Evolutionary conservation across 805 yeast species (phyloP).

Genomic region (Priceomyces melissophilus): DNA sequence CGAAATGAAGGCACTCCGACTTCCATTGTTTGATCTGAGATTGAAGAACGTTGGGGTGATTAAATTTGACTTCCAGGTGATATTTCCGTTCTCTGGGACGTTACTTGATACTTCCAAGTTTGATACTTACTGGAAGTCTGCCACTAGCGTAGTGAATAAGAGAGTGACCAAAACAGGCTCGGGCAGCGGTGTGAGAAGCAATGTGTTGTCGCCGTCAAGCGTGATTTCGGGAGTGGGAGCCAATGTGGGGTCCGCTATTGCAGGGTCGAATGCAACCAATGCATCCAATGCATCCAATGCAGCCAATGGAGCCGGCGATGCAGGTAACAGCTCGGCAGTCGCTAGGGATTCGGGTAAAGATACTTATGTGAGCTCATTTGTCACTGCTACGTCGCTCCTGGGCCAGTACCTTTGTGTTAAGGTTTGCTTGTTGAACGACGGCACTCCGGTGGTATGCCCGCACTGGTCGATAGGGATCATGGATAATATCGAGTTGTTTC

Average conservation of each 20-base stretch:
- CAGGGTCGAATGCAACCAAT: conserved; percentile 8
- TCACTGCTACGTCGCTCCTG: conserved; percentile 84
- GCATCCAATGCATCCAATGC: conserved; percentile 5
- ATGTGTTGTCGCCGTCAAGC: conserved; percentile 35
- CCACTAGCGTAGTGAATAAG: conserved; percentile 52
- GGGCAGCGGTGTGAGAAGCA: conserved; percentile 32
- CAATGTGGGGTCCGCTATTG: no score
- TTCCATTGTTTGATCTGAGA: conserved; percentile 81
- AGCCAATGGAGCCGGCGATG: background rate
- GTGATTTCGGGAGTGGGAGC: conserved; percentile 8
- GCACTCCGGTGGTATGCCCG: conserved; percentile 82
- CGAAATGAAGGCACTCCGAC: conserved; percentile 37
- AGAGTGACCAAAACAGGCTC: conserved; percentile 32
- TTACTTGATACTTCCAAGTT: conserved; percentile 87
- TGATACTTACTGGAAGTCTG: conserved; percentile 92
- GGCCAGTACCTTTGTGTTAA: conserved; percentile 74
- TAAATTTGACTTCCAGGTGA: conserved; percentile 72
- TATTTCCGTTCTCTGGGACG: conserved; percentile 81
- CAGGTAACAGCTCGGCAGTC: background rate
- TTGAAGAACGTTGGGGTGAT: conserved; percentile 80
- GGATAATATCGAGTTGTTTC: conserved; percentile 52
- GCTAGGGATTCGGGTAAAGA: conserved; percentile 25
- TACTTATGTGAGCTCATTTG: conserved; percentile 47
- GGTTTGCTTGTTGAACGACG: conserved; percentile 74
- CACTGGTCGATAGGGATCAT: conserved; percentile 51